These are phyloP conservation scores for Tolypocladium ophioglossoides DNA, from an alignment of 2,329 filamentous ascomycete genomes.

Conservation along the genomic window DNA sequence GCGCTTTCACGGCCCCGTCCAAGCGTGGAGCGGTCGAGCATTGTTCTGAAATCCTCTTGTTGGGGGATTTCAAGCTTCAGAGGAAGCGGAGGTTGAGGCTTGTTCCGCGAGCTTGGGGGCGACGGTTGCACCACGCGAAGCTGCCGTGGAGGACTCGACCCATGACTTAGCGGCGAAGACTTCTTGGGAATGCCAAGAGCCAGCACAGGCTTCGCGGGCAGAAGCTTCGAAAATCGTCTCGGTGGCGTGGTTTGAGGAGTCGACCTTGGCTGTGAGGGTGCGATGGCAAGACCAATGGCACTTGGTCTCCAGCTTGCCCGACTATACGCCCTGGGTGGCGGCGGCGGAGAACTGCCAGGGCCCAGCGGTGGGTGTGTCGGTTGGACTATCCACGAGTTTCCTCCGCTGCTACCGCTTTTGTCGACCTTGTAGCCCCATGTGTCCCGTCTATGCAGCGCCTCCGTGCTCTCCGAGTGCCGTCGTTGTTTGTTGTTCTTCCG, in stretches of 20 bases:
- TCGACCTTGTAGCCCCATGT: constrained; percentile 23
- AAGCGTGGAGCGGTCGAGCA: not conserved
- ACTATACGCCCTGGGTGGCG: constrained; percentile 12
- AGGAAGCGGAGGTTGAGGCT: constrained; percentile 10
- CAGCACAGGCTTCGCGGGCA: constrained; percentile 36
- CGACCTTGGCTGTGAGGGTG: constrained; percentile 14
- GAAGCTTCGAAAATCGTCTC: constrained; percentile 29
- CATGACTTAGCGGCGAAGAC: not conserved
- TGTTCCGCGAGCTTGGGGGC: constrained; percentile 6
- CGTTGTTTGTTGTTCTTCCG: constrained; percentile 23
- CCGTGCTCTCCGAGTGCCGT: not conserved
- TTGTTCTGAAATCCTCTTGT: not conserved
- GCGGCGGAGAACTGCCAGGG: constrained; percentile 7
- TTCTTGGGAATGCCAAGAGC: constrained; percentile 10
- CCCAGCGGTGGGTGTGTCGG: constrained; percentile 11
- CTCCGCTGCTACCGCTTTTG: constrained; percentile 11
- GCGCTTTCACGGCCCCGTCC: constrained; percentile 28
- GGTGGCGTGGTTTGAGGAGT: constrained; percentile 11
- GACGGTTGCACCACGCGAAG: constrained; percentile 3
- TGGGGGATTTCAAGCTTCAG: constrained; percentile 17
- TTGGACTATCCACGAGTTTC: constrained; percentile 16
- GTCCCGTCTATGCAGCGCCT: constrained; percentile 14
- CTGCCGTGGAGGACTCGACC: not conserved
- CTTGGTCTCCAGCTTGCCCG: constrained; percentile 22
- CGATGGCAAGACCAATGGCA: constrained; percentile 35